Base-by-base conservation (phyloP, 2,329 filamentous ascomycete species). In the Septoria linicola region DNA sequence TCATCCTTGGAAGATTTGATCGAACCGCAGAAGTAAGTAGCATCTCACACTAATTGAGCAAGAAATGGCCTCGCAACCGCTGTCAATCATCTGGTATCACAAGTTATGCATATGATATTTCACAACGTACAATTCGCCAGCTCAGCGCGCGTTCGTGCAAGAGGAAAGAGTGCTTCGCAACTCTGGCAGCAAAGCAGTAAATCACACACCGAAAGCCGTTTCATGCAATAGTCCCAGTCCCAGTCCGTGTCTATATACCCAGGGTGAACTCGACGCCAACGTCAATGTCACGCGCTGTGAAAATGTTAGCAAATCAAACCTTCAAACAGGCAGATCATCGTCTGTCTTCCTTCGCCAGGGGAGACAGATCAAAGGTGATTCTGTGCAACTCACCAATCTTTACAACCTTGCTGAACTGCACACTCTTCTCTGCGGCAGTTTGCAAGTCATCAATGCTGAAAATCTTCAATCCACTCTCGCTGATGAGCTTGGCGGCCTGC, bases 381-480 rank as follows among this genome's bases (percentile, higher is more conserved):
- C 42, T 41, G 31, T 41, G 42, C 41, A 19, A 81, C 85, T 78
- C 77, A 88, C 85, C 89, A 85, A 96, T 88, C 85, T 97, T 97
- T 67, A 99, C 93, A 63, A 99, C 88, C 83, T 96, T 97, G 67
- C 90, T 96, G 75, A 99, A 92, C 76, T 99, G 92, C 60, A 99
- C 93, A 23, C 91, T 88, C 82, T 95, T 97, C 83, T 97, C 93
- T 60, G 93, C 93, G 35, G 93, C 93, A 70, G 77, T 93, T 78
- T 99, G 93, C 66, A 99, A 83, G 76, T 99, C 93, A 70, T 97
- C 92, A 58, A 99, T 97, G 68, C 89, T 95, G 82, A 99, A 99
- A 76, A 99, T 99, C 86, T 99, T 99, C 69, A 99, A 83, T 66
- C 93, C 91, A 48, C 91, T 95, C 72, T 99, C 90, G 80, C 93